Percentiles rank a stretch among this genome's conserved stretches.
Conservation (phyloP, 176 grass and related monocot genomes). For the Cenchrus purpureus region DNA sequence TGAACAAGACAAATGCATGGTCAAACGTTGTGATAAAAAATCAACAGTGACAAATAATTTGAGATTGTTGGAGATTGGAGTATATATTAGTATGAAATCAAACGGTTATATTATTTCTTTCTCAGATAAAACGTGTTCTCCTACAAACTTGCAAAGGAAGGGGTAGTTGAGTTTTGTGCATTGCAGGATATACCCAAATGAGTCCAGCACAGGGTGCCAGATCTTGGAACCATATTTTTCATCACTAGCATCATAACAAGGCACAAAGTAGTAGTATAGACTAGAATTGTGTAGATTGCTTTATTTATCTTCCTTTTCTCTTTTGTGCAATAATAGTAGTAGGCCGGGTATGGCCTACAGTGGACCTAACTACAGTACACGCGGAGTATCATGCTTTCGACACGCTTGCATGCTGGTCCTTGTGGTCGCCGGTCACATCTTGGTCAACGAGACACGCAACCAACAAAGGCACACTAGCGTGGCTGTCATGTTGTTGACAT, state of each 20-base stretch:
- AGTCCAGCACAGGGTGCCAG: too few species aligned
- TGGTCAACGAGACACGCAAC: slow-evolving; percentile 29
- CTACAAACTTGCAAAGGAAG: too few species aligned
- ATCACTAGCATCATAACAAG: not conserved
- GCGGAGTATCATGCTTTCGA: slow-evolving; percentile 16
- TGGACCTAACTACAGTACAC: slow-evolving; percentile 6
- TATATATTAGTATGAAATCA: too few species aligned
- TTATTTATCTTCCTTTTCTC: not conserved
- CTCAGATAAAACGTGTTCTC: too few species aligned
- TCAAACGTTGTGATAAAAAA: too few species aligned
- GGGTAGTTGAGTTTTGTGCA: too few species aligned
- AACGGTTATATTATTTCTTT: too few species aligned
- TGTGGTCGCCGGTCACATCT: slow-evolving; percentile 3
- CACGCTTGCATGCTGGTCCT: slow-evolving; percentile 29
- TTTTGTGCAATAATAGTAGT: not conserved
- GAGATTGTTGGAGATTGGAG: too few species aligned
- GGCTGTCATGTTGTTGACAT: not conserved
- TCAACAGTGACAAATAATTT: too few species aligned
- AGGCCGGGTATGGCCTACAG: not conserved
- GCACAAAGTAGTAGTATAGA: not conserved
- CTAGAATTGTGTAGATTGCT: too few species aligned
- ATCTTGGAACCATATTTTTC: not conserved
- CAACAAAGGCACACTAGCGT: not conserved
- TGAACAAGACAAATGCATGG: too few species aligned
- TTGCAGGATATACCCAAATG: too few species aligned